These are phyloP conservation scores for Fusarium illudens DNA, from an alignment of 2,329 filamentous ascomycete species.

Conservation along the genomic window DNA sequence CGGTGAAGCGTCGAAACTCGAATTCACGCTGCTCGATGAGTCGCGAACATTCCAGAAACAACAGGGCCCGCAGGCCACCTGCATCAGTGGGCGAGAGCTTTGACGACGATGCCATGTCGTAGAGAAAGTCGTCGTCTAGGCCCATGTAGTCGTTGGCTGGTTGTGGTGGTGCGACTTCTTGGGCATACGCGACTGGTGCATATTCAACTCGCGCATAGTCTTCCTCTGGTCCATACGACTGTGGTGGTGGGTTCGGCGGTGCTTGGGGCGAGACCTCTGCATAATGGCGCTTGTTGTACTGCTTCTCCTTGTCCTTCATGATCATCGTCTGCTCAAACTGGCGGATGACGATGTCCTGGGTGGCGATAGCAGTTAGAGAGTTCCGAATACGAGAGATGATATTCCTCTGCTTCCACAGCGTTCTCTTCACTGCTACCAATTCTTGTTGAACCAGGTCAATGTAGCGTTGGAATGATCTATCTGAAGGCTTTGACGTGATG, in stretches of 20 bases:
- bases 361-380: conserved; percentile 30
- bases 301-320: conserved; percentile 10
- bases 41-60: conserved; percentile 50
- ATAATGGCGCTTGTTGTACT: conserved; percentile 11
- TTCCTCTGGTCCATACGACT: conserved; percentile 13
- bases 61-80: conserved; percentile 50
- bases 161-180: not conserved
- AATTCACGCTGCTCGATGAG: conserved; percentile 50
- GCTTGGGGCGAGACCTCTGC: not conserved
- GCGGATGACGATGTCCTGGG: conserved; percentile 21
- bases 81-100: conserved; percentile 50
- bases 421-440: conserved; percentile 49
- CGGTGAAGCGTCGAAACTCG: conserved; percentile 44
- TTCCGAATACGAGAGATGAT: conserved; percentile 43
- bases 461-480: conserved; percentile 52
- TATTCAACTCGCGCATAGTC: conserved; percentile 8
- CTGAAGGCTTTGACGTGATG: conserved; percentile 51
- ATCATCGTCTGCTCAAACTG: conserved; percentile 15
- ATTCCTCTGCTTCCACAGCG: conserved; percentile 45
- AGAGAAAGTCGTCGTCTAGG: conserved; percentile 37
- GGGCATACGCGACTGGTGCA: not conserved
- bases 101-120: conserved; percentile 42
- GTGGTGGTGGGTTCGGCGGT: not conserved
- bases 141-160: conserved; percentile 34
- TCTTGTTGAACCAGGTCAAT: conserved; percentile 54